phyloP scores from a whole-genome alignment of 805 yeast species.

The Candida vartiovaarae region DNA sequence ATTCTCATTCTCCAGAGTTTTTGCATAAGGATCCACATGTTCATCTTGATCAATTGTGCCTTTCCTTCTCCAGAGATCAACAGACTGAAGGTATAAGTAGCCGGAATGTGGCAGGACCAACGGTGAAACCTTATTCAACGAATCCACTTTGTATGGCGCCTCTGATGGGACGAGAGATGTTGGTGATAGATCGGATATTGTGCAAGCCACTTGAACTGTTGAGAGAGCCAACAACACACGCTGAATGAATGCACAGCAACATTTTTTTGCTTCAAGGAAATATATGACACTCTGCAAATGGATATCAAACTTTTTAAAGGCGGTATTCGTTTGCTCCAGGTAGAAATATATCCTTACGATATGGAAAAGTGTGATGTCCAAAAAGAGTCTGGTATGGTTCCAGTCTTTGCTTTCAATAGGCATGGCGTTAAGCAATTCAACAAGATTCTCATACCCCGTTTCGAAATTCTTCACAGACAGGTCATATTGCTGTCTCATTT shows the following conservation, averaged over 20 bases:
- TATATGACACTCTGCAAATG: conserved; percentile 50
- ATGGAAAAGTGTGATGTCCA: conserved; percentile 58
- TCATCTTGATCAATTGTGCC: conserved; percentile 2
- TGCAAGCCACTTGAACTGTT: conserved; percentile 63
- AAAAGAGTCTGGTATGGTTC: conserved; percentile 39
- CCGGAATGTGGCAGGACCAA: conserved; percentile 37
- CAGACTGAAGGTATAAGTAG: conserved; percentile 34
- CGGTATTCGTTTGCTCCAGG: conserved; percentile 47
- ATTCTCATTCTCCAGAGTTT: not conserved
- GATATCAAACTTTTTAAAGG: conserved; percentile 55
- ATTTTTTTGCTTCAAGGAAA: conserved; percentile 25
- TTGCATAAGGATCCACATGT: conserved; percentile 3
- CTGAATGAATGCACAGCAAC: conserved; percentile 24
- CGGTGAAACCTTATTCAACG: conserved; percentile 19
- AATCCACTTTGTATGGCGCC: conserved; percentile 26
- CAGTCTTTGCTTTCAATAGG: conserved; percentile 26
- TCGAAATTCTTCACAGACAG: conserved; percentile 44
- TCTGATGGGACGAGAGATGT: conserved; percentile 32
- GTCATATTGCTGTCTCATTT: conserved; percentile 41
- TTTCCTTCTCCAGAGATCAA: conserved; percentile 25
- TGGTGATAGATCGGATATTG: conserved; percentile 47
- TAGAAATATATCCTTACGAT: conserved; percentile 56
- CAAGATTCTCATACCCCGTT: conserved; percentile 43
- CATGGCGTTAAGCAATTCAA: conserved; percentile 30
- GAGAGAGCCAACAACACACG: conserved; percentile 45